Base-by-base conservation (phyloP, 306 rosid species). In the Rubus idaeus region DNA sequence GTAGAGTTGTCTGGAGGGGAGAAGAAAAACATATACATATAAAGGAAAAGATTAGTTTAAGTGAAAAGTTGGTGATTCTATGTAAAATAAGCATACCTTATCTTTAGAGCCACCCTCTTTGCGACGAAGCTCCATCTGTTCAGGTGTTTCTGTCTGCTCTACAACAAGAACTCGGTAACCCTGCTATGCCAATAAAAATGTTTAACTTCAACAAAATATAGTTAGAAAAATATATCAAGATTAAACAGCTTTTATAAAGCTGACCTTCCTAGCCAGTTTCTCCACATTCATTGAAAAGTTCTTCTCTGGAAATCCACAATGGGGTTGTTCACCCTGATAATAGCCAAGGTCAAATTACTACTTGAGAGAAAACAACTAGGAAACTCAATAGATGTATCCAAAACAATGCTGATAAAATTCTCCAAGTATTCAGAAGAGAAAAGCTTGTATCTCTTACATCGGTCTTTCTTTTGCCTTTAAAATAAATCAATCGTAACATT, bases 141-240 rank as follows among this genome's bases (percentile, higher is more conserved):
- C 97, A 67, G 97, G 99, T 78, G 99, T 95, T 92, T 95, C 99
- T 68, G 97, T 95, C 87, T 95, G 97, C 81, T 95, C 99, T 52
- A 92, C 87, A 71, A 95, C 99, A 82, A 95, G 97, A 83, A 95
- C 94, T 75, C 97, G 88, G 82, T 88, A 92, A 68, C 94, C 99
- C 99, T 92, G 92, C 81, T 46, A 78, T 61, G 62, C 42, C 72
- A 80, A 83, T 62, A 41, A 2, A 80, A 52, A 83, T 58, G 68
- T 60, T 70, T 42, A 66, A 30, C 16, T 42, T 52, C 70, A 37
- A 68, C 17, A 58, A 79, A 64, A 56, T 13, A 63, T 8, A 40
- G 56, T 23, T 13, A 71, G 60, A 40, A 70, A 73, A 42, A 72
- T 37, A 46, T 26, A 57, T 35, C 23, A 66, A 21, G 53, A n/a